Percentiles rank a stretch among this genome's conserved stretches.
phyloP scores from a whole-genome alignment of 2,329 filamentous ascomycete species.

The Cladosporium cucumerinum region DNA sequence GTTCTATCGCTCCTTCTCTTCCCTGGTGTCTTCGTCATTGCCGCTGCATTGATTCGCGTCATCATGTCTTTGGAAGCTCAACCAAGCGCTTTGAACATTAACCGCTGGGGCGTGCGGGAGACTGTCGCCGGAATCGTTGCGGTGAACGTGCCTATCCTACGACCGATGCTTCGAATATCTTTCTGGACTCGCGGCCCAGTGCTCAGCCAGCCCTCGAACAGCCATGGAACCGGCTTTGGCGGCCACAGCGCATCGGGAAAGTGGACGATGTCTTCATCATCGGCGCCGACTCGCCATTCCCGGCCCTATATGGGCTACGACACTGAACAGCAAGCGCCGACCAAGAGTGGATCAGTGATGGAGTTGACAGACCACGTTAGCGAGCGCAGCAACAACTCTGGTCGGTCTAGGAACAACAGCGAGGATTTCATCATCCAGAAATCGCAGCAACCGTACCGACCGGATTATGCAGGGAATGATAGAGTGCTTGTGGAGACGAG shows the following conservation, averaged over 20 bases:
- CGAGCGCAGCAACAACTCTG: not conserved
- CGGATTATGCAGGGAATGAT: not conserved
- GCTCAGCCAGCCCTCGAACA: not conserved
- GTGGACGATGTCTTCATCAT: not conserved
- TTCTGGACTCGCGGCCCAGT: constrained; percentile 31
- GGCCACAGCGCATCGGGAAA: not conserved
- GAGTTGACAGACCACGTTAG: not conserved
- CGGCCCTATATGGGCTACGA: not conserved
- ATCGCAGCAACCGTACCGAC: not conserved
- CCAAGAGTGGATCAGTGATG: not conserved
- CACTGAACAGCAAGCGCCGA: not conserved
- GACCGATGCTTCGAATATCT: constrained; percentile 28
- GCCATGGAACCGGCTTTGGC: not conserved
- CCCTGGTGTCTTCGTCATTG: constrained; percentile 38
- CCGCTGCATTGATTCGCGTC: constrained; percentile 35
- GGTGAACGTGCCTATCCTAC: constrained; percentile 36
- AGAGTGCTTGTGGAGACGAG: not conserved
- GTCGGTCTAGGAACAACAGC: not conserved
- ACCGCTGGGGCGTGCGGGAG: constrained; percentile 40
- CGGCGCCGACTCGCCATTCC: not conserved
- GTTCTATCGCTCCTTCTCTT: constrained; percentile 34
- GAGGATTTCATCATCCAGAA: constrained; percentile 1
- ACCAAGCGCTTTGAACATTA: constrained; percentile 35
- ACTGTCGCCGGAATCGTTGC: constrained; percentile 38
- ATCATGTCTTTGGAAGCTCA: constrained; percentile 31